Evolutionary conservation across 495 filamentous ascomycete species (phyloP).

Genomic region (Chaetomium tenue): DNA sequence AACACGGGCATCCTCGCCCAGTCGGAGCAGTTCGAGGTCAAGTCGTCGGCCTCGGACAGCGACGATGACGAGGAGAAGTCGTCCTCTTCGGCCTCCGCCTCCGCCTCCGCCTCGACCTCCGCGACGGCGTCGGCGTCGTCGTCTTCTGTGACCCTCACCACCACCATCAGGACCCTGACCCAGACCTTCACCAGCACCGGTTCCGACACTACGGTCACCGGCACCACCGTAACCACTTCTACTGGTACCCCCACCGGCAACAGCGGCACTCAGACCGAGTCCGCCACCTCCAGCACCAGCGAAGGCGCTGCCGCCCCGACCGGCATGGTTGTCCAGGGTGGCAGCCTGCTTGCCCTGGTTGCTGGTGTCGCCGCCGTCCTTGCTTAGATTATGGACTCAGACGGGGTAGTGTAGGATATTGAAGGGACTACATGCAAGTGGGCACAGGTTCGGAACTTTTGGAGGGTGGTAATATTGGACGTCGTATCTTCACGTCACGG

Average conservation of each 20-base stretch:
- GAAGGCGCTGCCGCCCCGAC: conserved; percentile 15
- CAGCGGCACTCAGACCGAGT: background rate
- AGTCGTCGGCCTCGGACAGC: conserved; percentile 13
- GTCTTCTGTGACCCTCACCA: background rate
- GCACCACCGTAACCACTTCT: conserved; percentile 8
- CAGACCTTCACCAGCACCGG: background rate
- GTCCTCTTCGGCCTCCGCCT: background rate
- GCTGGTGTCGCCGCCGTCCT: conserved; percentile 25
- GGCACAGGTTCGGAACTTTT: background rate
- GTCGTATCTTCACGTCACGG: background rate
- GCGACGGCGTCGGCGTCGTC: no score
- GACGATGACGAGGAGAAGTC: conserved; percentile 18
- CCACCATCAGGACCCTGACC: conserved; percentile 9
- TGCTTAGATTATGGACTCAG: conserved; percentile 8
- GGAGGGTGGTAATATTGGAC: background rate
- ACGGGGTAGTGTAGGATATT: background rate
- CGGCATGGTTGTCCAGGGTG: conserved; percentile 15
- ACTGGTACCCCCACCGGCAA: conserved; percentile 7
- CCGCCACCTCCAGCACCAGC: conserved; percentile 1
- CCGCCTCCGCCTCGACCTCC: background rate
- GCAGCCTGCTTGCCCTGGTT: conserved; percentile 22
- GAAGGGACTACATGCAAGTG: no score
- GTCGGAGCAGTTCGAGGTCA: conserved; percentile 33
- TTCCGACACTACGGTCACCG: background rate
- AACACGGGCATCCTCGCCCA: conserved; percentile 37